Evolutionary conservation across 75 land plant genomes (phyloP), one percentile per base, ranked within the genome.

Genomic region (Isoetes taiwanensis): DNA sequence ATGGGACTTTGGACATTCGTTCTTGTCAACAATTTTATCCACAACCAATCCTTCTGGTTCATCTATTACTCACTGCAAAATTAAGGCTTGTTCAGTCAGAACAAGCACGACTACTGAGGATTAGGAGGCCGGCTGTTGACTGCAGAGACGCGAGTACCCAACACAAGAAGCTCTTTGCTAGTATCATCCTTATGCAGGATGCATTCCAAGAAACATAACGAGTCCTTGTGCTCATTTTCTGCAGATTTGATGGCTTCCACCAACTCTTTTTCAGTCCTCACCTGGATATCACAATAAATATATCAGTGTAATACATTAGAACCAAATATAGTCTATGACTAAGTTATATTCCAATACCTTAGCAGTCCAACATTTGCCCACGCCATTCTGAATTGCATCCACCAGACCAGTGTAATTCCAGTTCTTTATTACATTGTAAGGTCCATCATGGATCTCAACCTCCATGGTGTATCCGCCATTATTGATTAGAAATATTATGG

Each of bases 391-490:
- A 23, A 46, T 19, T 19, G 50, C 50, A n/a, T 46, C n/a, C 50
- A 46, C 50, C 6, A 46, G 12, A 3, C 50, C 50, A 46, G n/a
- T 8, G 19, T 46, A 46, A 46, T 16, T n/a, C 50, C 5, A 46
- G 50, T 46, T 46, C n/a, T 46, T 46, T 6, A 46, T 46, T 8
- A 46, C 50, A 8, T 46, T 46, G 50, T 46, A 46, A 5, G 50
- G 50, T 4, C 50, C 50, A 23, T 46, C 50, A 23, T 46, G 50
- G 50, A 46, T 46, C 16, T 46, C 50, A 5, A 19, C 50, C n/a
- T 46, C 50, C 6, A 46, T 46, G 16, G 50, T 46, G 19, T 46
- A 46, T 5, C 50, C 50, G 5, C 50, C n/a, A 23, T n/a, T 46
- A 23, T 46, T 46, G 16, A 46, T 46, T 23, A 46, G 50, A 23